These are phyloP conservation scores for Filobasidium uniguttulatum DNA, from an alignment of 1,284 basidiomycete species.

Conservation along the genomic window DNA sequence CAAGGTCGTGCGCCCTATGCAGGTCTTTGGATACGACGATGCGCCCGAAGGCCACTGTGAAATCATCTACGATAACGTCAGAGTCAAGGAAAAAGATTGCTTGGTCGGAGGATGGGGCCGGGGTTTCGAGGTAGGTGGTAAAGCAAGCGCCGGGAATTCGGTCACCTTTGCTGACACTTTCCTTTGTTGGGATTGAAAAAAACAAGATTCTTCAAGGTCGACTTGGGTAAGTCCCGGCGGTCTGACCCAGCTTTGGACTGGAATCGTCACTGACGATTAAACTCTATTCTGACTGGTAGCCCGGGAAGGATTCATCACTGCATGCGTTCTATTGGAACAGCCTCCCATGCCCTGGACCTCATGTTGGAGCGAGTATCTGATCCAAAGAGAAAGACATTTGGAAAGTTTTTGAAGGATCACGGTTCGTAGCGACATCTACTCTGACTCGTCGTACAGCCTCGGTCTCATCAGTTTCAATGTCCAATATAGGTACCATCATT, in stretches of 20 bases:
- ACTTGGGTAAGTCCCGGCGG: slow-evolving; percentile 63
- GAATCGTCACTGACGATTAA: background rate
- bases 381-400: slow-evolving; percentile 79
- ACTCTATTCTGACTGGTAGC: slow-evolving; percentile 35
- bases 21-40: slow-evolving; percentile 85
- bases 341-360: slow-evolving; percentile 69
- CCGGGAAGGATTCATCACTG: slow-evolving; percentile 96
- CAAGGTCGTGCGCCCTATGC: slow-evolving; percentile 78
- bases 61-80: slow-evolving; percentile 84
- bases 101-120: slow-evolving; percentile 82
- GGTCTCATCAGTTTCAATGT: background rate
- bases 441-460: background rate
- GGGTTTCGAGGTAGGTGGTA: slow-evolving; percentile 60
- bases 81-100: slow-evolving; percentile 49
- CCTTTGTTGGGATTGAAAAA: too few species aligned
- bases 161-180: slow-evolving; percentile 7
- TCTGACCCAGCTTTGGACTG: background rate
- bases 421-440: slow-evolving; percentile 48
- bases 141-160: background rate
- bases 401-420: slow-evolving; percentile 79
- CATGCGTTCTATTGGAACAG: slow-evolving; percentile 90
- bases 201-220: slow-evolving; percentile 95
- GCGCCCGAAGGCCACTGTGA: slow-evolving; percentile 94
- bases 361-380: slow-evolving; percentile 89
- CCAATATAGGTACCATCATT: slow-evolving; percentile 59